Base-by-base conservation (phyloP, 495 filamentous ascomycete genomes). In the Penicillium egyptiacum region DNA sequence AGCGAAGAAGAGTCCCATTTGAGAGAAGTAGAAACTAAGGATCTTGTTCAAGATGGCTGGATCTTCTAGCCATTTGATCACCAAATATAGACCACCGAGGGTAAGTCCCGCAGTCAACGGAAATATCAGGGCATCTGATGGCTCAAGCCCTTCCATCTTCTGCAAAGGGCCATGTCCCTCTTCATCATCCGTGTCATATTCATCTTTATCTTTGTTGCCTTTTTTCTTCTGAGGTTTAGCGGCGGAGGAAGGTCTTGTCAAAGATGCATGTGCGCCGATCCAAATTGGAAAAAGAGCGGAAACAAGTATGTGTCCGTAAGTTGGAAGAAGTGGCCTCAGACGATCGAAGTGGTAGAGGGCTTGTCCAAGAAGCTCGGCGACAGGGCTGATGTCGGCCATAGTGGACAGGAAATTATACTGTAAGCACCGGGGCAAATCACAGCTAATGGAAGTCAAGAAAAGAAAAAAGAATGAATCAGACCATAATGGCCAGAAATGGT, bases 1-100 rank as follows among this genome's bases (percentile, higher is more conserved):
- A 22, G 94, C 78, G 47, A 89, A 88, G 52, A 89, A 86, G 14
- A 96, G 68, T 0, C 90, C 89, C 71, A 94, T 84, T 42, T 81
- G 66, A 2, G 89, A 90, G 70, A 96, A 91, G 74, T 98, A 98
- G 63, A 81, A 86, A 35, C 87, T 86, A 12, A 98, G 74, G 19
- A 95, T 83, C 74, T 88, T 89, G 73, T 93, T 98, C 62, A 98
- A 63, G 10, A 94, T 72, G 10, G 83, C 77, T 0, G 93, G 86
- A 63, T 96, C 89, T 60, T 94, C 81, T 25, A 96, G 79, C 81
- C 87, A 95, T 64, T 95, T 90, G 68, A 98, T 91, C 50, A 96
- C 78, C 64, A 92, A 84, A 72, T 97, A 98, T 12, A 98, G 79
- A 0, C 84, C 86, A 28, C 86, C 79, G 10, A 98, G 82, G 0